Base-by-base conservation (phyloP, 2,329 filamentous ascomycete species). In the Neoscytalidium dimidiatum region DNA sequence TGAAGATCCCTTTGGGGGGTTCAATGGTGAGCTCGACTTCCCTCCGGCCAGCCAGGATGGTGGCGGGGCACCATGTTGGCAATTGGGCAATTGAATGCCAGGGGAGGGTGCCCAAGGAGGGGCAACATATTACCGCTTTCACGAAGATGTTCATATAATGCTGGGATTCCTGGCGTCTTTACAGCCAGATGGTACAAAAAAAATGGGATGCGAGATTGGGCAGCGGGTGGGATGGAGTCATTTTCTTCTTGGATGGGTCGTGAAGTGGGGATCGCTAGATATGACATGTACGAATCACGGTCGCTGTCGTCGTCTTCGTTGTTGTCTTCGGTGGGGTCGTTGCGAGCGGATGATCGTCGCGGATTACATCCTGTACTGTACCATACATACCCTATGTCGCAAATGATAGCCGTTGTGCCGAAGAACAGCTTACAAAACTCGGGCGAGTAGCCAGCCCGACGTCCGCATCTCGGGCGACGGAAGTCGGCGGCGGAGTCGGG, bases 1-100 rank as follows among this genome's bases (percentile, higher is more conserved):
- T 17, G 76, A 78, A 46, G 70, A 71, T 14, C 74, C 75, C 3
- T 76, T 74, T 66, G 73, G 74, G 1, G 56, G 76, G 3, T 69
- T 68, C 21, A 75, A 75, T 26, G 76, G 73, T 44, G 76, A 77
- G 14, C 78, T 73, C 60, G 71, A 72, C 29, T 52, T 58, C 14
- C 62, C 62, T 8, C 38, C 51, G 41, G 43, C 52, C 21, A 64
- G 62, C 43, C 35, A 56, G 49, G 62, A 56, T 9, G 43, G 26
- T 19, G 69, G 70, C 19, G 68, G 73, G 6, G 74, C 74, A 53
- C 74, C 75, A 63, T 75, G 61, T 29, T 53, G 49, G 61, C 44
- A 63, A 31, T 21, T 63, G 33, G 46, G 61, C 23, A 63, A 53
- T 26, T 63, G 35, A 61, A n/a, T 13, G 4, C 11, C 11, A 17